phyloP scores from a whole-genome alignment of 2,329 filamentous ascomycete genomes.

The Ophiostoma sp. region DNA sequence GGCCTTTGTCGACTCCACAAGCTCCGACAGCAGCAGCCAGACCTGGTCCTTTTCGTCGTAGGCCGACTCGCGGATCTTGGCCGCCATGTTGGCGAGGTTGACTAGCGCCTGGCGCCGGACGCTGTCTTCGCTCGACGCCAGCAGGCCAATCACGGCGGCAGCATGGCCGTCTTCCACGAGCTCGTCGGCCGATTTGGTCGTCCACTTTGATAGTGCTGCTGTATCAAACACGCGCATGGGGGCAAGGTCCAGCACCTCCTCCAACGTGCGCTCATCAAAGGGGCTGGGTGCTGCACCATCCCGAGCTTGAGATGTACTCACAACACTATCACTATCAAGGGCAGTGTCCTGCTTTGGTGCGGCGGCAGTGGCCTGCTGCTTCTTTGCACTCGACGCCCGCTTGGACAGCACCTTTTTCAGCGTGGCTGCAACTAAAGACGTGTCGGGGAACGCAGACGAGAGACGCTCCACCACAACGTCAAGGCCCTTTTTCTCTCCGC shows the following conservation, averaged over 20 bases:
- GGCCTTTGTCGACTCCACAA: slow-evolving; percentile 64
- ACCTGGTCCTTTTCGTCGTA: slow-evolving; percentile 72
- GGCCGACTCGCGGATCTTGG: slow-evolving; percentile 60
- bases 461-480: slow-evolving; percentile 22
- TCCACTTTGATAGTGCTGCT: slow-evolving; percentile 58
- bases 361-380: not conserved
- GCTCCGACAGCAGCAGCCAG: slow-evolving; percentile 73
- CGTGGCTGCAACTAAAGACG: not conserved
- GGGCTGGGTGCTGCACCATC: not conserved
- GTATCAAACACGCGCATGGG: slow-evolving; percentile 47
- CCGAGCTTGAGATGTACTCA: not conserved
- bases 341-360: slow-evolving; percentile 20
- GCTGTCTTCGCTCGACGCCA: slow-evolving; percentile 68
- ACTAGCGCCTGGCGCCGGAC: slow-evolving; percentile 73
- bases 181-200: slow-evolving; percentile 69
- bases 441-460: not conserved
- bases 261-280: slow-evolving; percentile 43
- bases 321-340: no score
- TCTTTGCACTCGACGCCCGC: not conserved
- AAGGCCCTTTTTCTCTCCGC: slow-evolving; percentile 39
- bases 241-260: slow-evolving; percentile 48
- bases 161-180: slow-evolving; percentile 73
- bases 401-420: not conserved
- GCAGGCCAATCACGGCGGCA: slow-evolving; percentile 63
- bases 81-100: slow-evolving; percentile 61